Percentiles rank a stretch among this genome's conserved stretches.
Evolutionary conservation across 2,329 filamentous ascomycete species (phyloP).

Genomic region (Trichoderma sp.): DNA sequence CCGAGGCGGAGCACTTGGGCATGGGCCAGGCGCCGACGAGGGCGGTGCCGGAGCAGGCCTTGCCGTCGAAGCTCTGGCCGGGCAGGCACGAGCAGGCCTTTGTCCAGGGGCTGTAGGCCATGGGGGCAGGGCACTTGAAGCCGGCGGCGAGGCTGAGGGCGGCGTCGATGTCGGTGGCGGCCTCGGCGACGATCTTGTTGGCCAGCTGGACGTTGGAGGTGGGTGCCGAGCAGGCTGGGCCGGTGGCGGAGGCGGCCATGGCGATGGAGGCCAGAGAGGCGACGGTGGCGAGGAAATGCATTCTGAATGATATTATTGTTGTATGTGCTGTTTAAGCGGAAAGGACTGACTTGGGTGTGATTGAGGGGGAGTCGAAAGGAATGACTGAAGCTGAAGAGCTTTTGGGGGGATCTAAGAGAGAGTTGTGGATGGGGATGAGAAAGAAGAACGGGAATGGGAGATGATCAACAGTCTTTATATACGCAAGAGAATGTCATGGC

Average conservation of each 20-base stretch:
- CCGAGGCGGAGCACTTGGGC: conserved; percentile 32
- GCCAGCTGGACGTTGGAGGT: conserved; percentile 22
- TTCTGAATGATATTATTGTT: conserved; percentile 24
- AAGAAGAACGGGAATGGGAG: neutral
- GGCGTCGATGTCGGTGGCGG: neutral
- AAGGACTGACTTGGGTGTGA: neutral
- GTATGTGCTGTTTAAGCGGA: neutral
- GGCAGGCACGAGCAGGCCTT: conserved; percentile 46
- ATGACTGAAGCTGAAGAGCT: neutral
- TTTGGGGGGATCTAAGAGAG: neutral
- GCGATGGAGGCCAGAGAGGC: conserved; percentile 30
- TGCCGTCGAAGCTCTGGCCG: conserved; percentile 42
- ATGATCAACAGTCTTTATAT: conserved; percentile 6
- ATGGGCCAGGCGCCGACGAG: conserved; percentile 38
- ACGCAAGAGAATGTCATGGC: neutral
- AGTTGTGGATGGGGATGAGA: neutral
- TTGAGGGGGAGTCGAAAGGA: neutral
- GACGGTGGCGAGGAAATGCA: conserved; percentile 36
- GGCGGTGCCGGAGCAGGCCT: conserved; percentile 31
- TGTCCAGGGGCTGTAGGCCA: conserved; percentile 42
- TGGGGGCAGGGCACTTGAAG: conserved; percentile 38
- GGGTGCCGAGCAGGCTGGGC: conserved; percentile 8
- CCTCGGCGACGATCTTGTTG: conserved; percentile 24
- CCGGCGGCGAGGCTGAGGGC: conserved; percentile 10
- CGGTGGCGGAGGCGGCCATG: conserved; percentile 28